Conservation (phyloP, 176 grass and related monocot species). For the Oryza longistaminata region DNA sequence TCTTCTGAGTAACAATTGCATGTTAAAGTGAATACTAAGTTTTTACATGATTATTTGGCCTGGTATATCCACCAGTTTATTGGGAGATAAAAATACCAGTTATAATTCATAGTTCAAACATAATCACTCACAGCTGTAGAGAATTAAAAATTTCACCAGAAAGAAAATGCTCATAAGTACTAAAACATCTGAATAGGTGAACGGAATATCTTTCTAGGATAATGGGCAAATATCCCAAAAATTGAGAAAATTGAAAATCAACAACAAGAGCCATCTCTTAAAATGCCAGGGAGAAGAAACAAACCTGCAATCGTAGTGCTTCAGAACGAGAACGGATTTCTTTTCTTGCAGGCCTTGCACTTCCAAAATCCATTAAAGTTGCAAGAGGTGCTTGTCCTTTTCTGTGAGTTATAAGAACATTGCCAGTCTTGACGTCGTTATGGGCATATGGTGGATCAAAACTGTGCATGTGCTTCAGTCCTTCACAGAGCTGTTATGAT, state of each 20-base stretch:
- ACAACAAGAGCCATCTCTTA: slow-evolving; percentile 11
- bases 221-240: background rate
- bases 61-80: background rate
- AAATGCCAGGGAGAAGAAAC: slow-evolving; percentile 21
- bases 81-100: background rate
- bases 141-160: background rate
- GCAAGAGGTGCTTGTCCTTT: slow-evolving; percentile 72
- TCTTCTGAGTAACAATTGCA: slow-evolving; percentile 11
- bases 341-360: slow-evolving; percentile 76
- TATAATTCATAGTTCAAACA: background rate
- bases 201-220: background rate
- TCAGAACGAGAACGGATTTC: slow-evolving; percentile 83
- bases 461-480: slow-evolving; percentile 92
- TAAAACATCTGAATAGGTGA: slow-evolving; percentile 5
- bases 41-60: slow-evolving; percentile 1
- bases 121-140: background rate
- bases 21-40: background rate
- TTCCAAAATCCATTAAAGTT: slow-evolving; percentile 98
- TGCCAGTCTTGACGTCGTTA: slow-evolving; percentile 96
- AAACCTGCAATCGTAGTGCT: slow-evolving; percentile 80
- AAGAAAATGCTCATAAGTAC: background rate
- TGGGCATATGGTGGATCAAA: slow-evolving; percentile 94
- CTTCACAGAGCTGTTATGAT: slow-evolving; percentile 71
- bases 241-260: slow-evolving; percentile 9
- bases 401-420: slow-evolving; percentile 76